phyloP scores from a whole-genome alignment of 352 stramenopile genomes.

The Phytophthora cryptogea region DNA sequence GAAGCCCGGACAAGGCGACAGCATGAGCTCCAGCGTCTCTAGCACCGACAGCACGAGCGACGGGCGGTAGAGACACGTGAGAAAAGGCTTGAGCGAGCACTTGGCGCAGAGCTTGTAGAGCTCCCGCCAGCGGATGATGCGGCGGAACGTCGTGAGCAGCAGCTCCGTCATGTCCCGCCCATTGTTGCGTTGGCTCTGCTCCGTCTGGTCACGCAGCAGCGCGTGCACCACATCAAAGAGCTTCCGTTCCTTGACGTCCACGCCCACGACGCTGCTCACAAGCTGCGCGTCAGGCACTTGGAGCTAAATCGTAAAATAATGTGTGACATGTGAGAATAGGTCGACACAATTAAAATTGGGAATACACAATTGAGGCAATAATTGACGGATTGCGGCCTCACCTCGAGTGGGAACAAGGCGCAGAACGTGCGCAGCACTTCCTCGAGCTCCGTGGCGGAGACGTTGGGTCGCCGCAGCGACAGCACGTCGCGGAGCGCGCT shows the following conservation, averaged over 20 bases:
- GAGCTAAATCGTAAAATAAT: conserved; percentile 12
- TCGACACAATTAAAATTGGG: conserved; percentile 8
- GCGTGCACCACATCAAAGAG: conserved; percentile 76
- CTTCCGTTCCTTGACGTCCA: conserved; percentile 79
- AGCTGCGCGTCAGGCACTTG: conserved; percentile 35
- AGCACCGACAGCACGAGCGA: conserved; percentile 66
- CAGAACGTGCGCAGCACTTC: conserved; percentile 75
- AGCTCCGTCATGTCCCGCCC: conserved; percentile 71
- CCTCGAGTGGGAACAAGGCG: conserved; percentile 73
- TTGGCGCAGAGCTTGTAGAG: conserved; percentile 82
- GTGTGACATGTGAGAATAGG: conserved; percentile 15
- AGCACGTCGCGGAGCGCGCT: conserved; percentile 79
- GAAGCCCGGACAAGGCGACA: conserved; percentile 55
- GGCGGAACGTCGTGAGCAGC: conserved; percentile 70
- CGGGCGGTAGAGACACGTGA: conserved; percentile 62
- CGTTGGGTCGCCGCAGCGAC: conserved; percentile 53
- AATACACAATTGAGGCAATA: conserved; percentile 3
- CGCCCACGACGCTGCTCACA: conserved; percentile 27
- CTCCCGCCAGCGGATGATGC: conserved; percentile 78
- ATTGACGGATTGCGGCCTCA: conserved; percentile 5
- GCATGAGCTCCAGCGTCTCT: conserved; percentile 65
- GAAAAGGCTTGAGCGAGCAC: conserved; percentile 83
- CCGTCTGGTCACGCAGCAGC: conserved; percentile 69
- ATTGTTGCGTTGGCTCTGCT: conserved; percentile 54
- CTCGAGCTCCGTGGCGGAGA: conserved; percentile 51